These are phyloP conservation scores for Cutaneotrichosporon cyanovorans DNA, from an alignment of 1,284 basidiomycete genomes.

Conservation along the genomic window DNA sequence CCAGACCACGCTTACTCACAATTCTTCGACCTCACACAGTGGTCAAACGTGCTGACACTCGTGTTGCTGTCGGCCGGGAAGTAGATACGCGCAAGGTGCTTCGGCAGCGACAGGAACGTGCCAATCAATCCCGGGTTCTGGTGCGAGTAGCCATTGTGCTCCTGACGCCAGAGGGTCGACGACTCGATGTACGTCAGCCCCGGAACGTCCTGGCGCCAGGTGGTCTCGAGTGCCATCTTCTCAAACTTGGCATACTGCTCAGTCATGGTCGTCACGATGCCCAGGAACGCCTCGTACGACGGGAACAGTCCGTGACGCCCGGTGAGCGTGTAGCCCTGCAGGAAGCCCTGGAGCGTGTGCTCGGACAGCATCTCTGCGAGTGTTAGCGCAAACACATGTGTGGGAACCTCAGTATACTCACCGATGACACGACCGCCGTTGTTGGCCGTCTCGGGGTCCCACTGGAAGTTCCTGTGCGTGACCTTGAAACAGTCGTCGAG, in stretches of 20 bases:
- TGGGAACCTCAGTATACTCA: too few species aligned
- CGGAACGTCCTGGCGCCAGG: constrained; percentile 57
- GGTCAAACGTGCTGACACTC: constrained; percentile 64
- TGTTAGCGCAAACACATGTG: too few species aligned
- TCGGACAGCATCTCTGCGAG: constrained; percentile 83
- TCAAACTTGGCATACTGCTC: constrained; percentile 74
- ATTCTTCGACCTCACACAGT: constrained; percentile 73
- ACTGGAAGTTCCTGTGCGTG: constrained; percentile 28
- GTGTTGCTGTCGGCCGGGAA: constrained; percentile 85
- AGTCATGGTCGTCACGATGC: constrained; percentile 48
- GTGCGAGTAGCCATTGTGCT: constrained; percentile 64
- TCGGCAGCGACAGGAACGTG: constrained; percentile 68
- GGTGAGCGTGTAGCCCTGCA: constrained; percentile 67
- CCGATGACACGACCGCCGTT: constrained; percentile 53
- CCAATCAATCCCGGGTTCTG: constrained; percentile 79
- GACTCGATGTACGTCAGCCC: constrained; percentile 7
- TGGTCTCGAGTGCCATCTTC: constrained; percentile 69
- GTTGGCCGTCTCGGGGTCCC: constrained; percentile 16
- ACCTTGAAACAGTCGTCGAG: constrained; percentile 73
- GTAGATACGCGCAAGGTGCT: constrained; percentile 68
- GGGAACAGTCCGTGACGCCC: constrained; percentile 76
- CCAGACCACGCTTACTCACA: constrained; percentile 36
- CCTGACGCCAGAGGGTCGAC: constrained; percentile 58
- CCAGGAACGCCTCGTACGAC: constrained; percentile 64
- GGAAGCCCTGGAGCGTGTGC: constrained; percentile 79